phyloP scores from a whole-genome alignment of 495 filamentous ascomycete species.

The Xylaria sp. region DNA sequence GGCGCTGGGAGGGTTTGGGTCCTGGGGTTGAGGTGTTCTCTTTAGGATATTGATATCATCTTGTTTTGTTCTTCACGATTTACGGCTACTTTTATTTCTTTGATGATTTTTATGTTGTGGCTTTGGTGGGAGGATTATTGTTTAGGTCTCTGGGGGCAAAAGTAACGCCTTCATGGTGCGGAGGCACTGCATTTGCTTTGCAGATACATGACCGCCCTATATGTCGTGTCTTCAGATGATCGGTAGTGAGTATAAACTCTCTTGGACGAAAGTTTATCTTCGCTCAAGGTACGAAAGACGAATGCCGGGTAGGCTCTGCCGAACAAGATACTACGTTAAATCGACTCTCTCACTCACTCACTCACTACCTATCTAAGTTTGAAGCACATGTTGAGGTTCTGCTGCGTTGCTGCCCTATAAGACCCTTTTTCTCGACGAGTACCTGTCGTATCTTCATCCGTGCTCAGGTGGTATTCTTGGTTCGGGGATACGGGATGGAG shows the following conservation, averaged over 20 bases:
- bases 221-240: no score
- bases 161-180: background rate
- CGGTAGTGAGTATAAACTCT: no score
- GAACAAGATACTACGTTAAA: background rate
- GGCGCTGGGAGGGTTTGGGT: no score
- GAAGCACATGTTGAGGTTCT: background rate
- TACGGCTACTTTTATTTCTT: background rate
- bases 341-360: background rate
- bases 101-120: background rate
- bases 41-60: background rate
- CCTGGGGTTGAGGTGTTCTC: background rate
- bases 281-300: background rate
- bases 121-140: no score
- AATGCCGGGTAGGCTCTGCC: background rate
- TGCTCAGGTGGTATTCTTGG: no score
- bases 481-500: background rate
- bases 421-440: background rate
- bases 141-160: no score
- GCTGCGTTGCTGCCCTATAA: background rate
- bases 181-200: no score
- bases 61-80: background rate
- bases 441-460: no score
- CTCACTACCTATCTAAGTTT: no score
- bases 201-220: no score
- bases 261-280: no score